Base-by-base conservation (phyloP, 257 asterid species). In the Nicotiana benthamiana region DNA sequence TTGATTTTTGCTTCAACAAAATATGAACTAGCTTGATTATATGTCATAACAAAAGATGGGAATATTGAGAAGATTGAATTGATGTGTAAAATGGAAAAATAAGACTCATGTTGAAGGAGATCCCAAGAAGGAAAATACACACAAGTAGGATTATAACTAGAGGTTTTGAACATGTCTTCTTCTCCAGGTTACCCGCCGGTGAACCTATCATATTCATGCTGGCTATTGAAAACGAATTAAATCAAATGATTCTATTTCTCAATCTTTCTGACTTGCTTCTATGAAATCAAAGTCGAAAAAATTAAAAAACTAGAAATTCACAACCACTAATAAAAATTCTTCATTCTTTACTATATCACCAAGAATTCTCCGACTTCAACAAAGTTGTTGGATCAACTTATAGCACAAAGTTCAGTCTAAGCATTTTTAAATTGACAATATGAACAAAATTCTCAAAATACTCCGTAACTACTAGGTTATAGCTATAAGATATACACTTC, bases 81-180 rank as follows among this genome's bases (percentile, higher is more conserved):
- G 81, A 93, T 30, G 88, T 80, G 82, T 84, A 83, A 27, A 89
- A 62, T 1, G 97, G 91, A 81, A 94, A 87, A 40, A 91, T 80
- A 59, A 93, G 87, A 79, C 89, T 91, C 88, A 94, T 80, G 77
- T 89, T 90, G 90, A 92, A 89, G 80, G 88, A 89, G 86, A 90
- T 88, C 9, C 91, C 97, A 26, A 94, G 80, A 34, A 94, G 90
- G 85, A 94, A 84, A 66, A 90, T 15, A 82, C 87, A 89, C 24
- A 90, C 81, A 64, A 93, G 57, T 28, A 94, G 90, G 78, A 81
- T 87, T 83, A 94, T 74, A 64, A 89, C 92, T 46, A 94, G 93
- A 81, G 97, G 90, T 83, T 91, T 87, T 79, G 87, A 70, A 97
- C 97, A 94, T 83, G 83, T 93, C 86, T 86, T 93, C 87, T 86